Percentiles rank a stretch among this genome's conserved stretches.
Conservation (phyloP, 306 rosid genomes). For the Vicia faba region DNA sequence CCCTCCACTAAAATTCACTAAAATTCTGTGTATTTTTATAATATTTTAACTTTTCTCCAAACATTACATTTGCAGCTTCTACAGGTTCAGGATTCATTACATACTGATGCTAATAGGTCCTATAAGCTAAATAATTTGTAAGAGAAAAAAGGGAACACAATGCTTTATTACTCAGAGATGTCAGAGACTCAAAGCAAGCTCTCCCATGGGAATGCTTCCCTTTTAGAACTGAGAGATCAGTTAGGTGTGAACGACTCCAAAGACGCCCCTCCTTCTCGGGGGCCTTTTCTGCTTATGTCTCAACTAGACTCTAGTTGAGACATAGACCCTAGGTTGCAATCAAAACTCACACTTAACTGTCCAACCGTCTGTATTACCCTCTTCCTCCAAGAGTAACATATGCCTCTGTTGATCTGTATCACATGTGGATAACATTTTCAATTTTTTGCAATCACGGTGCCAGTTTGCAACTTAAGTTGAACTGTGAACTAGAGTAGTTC, state of each 20-base stretch:
- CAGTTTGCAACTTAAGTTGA: slow-evolving; percentile 4
- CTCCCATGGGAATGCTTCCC: background rate
- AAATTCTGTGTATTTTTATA: background rate
- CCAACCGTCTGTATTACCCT: background rate
- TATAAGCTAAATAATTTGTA: background rate
- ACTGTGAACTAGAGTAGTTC: slow-evolving; percentile 6
- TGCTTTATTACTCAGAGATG: slow-evolving; percentile 5
- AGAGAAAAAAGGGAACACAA: background rate
- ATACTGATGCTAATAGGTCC: background rate
- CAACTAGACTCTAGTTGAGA: background rate
- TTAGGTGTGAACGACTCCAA: background rate
- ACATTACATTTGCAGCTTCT: slow-evolving; percentile 11
- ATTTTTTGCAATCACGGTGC: background rate
- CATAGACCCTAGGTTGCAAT: background rate
- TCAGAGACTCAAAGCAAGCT: background rate
- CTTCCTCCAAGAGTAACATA: background rate
- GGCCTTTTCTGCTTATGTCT: background rate
- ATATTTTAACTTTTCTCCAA: background rate
- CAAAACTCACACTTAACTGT: background rate
- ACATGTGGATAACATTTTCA: slow-evolving; percentile 6
- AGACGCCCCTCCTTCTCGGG: background rate
- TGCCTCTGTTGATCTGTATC: background rate
- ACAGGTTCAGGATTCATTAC: slow-evolving; percentile 6
- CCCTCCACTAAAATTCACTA: background rate
- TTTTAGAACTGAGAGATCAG: background rate